phyloP scores from a whole-genome alignment of 768 basidiomycete genomes.

The Agaricus sinodeliciosus region DNA sequence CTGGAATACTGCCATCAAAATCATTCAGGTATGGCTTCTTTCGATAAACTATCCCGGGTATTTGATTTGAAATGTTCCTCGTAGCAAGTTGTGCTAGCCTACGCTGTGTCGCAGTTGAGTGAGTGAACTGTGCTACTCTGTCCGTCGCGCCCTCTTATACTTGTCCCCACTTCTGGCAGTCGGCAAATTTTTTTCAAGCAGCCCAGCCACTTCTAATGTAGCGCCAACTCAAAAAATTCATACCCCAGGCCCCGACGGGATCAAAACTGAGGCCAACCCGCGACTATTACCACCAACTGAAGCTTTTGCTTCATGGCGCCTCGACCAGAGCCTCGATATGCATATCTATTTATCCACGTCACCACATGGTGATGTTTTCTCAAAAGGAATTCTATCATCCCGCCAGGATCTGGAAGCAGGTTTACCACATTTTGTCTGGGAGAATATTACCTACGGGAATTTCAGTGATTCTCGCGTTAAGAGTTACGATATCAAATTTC shows the following conservation, averaged over 20 bases:
- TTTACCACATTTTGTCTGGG: constrained; percentile 70
- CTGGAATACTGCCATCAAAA: constrained; percentile 11
- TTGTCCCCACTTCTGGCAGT: background rate
- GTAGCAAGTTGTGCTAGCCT: constrained; percentile 67
- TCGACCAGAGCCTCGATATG: constrained; percentile 59
- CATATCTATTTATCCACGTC: constrained; percentile 70
- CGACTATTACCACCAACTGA: constrained; percentile 48
- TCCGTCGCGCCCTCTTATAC: background rate
- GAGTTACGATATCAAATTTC: constrained; percentile 57
- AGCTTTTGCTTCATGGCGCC: constrained; percentile 50
- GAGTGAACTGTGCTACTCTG: constrained; percentile 14
- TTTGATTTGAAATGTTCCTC: background rate
- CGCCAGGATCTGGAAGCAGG: constrained; percentile 39
- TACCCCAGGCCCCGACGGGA: background rate
- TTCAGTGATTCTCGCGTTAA: constrained; percentile 56
- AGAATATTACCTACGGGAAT: constrained; percentile 72
- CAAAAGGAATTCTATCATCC: constrained; percentile 44
- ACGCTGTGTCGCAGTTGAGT: constrained; percentile 63
- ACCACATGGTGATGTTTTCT: constrained; percentile 54
- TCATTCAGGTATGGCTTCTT: constrained; percentile 19
- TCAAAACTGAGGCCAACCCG: constrained; percentile 33
- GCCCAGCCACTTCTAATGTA: background rate
- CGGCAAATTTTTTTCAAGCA: constrained; percentile 6
- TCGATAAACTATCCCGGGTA: background rate
- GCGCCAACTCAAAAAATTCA: background rate